Base-by-base conservation (phyloP, 768 basidiomycete species). In the Clitopilus passeckerianus region DNA sequence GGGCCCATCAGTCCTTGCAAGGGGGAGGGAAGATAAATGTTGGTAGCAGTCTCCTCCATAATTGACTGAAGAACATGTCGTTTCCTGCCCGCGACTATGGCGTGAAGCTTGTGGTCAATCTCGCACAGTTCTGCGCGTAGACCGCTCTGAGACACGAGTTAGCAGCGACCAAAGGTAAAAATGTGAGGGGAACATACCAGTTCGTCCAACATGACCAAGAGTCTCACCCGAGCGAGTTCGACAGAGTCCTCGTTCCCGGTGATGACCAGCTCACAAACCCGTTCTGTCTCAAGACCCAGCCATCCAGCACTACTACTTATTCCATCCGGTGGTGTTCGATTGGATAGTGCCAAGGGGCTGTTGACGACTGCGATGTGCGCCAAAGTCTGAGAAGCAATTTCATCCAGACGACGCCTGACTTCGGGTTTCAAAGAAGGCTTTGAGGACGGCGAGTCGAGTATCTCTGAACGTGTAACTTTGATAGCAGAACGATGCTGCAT, bases 41-140 rank as follows among this genome's bases (percentile, higher is more conserved):
- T 98, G 57, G 96, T 98, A 0, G 89, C 95, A 0, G 96, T 98
- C 72, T 98, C 95, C 73, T 98, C 94, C 70, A 96, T 93, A 54
- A 99, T 96, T 7, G 89, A 80, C 72, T 98, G 96, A 34, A 99
- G 77, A 33, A 89, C 82, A 60, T 80, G 79, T 53, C 95, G 89
- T 73, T 96, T 96, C 60, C 93, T 86, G 37, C 92, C 93, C 18
- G 93, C 91, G 61, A 97, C 82, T 70, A 97, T 93, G 41, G 88
- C 84, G 71, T 97, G 95, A 1, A 98, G 75, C 69, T 96, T 95
- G 73, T 92, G 91, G 71, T 98, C 96, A 64, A 99, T 91, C 73
- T 98, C 95, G 74, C 91, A 90, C 30, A 85, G 73, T 70, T 98
- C 96, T 9, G 93, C 84, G 68, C 97, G 93, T 9, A 98, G 77